Conservation (phyloP, 169 alveolate species). For the Eimeria falciformis region DNA sequence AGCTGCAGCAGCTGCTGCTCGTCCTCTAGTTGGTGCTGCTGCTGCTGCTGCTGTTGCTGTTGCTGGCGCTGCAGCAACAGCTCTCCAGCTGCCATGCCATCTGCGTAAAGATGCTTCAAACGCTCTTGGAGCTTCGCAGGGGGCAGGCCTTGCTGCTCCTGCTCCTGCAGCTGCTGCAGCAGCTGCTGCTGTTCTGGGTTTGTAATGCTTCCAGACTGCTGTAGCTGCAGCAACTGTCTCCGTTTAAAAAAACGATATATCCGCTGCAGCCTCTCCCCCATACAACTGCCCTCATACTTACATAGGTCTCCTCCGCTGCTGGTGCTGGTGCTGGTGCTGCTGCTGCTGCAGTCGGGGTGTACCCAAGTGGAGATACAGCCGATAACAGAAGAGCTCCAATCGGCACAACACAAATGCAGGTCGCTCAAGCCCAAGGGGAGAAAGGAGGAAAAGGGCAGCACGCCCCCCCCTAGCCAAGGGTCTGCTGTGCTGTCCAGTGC, state of each 20-base stretch:
- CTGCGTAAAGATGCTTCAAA: not conserved
- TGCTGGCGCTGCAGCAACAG: not conserved
- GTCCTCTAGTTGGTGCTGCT: not conserved
- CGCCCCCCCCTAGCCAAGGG: conserved; percentile 13
- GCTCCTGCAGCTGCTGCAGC: conserved; percentile 37
- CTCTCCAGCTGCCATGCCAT: not conserved
- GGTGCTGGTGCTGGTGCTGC: conserved; percentile 36
- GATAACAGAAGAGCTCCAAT: not conserved
- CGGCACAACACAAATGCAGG: conserved; percentile 11
- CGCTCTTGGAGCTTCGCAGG: not conserved
- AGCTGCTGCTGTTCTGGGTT: conserved; percentile 23
- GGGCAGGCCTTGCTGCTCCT: not conserved
- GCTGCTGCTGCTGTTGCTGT: conserved; percentile 27
- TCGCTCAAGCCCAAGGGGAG: not conserved
- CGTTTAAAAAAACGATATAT: not conserved
- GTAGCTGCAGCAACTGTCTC: conserved; percentile 9
- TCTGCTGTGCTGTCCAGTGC: not conserved
- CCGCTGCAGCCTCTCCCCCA: conserved; percentile 13
- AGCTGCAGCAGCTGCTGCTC: conserved; percentile 16
- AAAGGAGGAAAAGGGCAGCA: conserved; percentile 3
- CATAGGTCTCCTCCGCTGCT: not conserved
- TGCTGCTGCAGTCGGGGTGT: conserved; percentile 45
- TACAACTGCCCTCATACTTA: not conserved
- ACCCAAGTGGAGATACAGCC: conserved; percentile 12
- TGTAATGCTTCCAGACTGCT: not conserved